phyloP scores from a whole-genome alignment of 2,329 filamentous ascomycete genomes.

The Trichophyton simii region DNA sequence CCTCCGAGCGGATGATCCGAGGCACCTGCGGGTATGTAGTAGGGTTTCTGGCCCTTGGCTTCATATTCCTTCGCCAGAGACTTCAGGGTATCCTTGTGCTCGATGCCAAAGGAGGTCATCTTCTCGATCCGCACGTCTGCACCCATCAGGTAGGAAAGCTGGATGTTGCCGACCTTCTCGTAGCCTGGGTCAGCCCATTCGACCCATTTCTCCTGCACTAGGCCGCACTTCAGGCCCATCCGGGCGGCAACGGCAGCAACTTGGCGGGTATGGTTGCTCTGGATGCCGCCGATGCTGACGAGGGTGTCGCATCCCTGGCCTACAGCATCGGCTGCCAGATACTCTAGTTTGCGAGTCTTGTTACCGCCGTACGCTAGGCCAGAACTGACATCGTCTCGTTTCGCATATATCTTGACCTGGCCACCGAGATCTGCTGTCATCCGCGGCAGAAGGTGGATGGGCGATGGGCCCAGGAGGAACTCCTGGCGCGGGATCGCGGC shows the following conservation, averaged over 20 bases:
- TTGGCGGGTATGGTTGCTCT: constrained; percentile 58
- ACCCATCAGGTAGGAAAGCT: constrained; percentile 55
- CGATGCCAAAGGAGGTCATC: constrained; percentile 50
- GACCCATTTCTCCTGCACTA: constrained; percentile 59
- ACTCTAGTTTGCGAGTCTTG: constrained; percentile 59
- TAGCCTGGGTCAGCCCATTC: constrained; percentile 49
- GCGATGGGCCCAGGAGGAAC: constrained; percentile 56
- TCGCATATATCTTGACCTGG: constrained; percentile 53
- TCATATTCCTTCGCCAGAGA: constrained; percentile 43
- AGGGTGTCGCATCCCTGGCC: constrained; percentile 47
- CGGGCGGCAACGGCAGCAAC: constrained; percentile 51
- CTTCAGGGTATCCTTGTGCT: constrained; percentile 51
- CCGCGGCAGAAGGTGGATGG: constrained; percentile 53
- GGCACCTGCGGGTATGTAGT: constrained; percentile 60
- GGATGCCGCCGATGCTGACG: constrained; percentile 54
- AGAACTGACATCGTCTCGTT: constrained; percentile 60
- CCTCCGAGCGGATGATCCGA: constrained; percentile 59
- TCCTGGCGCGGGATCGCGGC: constrained; percentile 49
- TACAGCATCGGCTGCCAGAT: constrained; percentile 52
- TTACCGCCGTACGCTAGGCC: constrained; percentile 56
- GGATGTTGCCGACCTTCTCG: constrained; percentile 56
- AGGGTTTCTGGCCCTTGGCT: constrained; percentile 46
- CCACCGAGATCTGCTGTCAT: constrained; percentile 50
- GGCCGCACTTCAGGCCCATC: constrained; percentile 38
- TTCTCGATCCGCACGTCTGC: constrained; percentile 49